Conservation (phyloP, 2,329 filamentous ascomycete species). For the Ceratocystis lukuohia region DNA sequence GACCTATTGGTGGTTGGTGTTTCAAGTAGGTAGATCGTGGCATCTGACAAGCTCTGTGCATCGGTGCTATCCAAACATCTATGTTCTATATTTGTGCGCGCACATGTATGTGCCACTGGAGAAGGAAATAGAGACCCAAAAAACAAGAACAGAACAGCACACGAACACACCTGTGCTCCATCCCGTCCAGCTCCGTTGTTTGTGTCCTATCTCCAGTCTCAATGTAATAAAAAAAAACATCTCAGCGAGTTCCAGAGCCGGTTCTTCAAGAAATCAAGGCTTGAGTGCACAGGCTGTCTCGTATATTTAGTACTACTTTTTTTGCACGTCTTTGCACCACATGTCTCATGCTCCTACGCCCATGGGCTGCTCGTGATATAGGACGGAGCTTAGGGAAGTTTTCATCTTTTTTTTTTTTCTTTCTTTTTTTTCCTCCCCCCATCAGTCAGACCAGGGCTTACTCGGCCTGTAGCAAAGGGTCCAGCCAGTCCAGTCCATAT, state of each 20-base stretch:
- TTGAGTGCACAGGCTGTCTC: background rate
- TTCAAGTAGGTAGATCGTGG: conserved; percentile 1
- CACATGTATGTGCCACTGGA: background rate
- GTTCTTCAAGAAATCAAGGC: no score
- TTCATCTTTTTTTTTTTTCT: no score
- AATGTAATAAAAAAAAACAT: no score
- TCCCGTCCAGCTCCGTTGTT: background rate
- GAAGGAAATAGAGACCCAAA: no score
- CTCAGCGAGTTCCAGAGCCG: no score
- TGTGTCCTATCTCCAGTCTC: no score
- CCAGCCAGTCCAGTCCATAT: no score
- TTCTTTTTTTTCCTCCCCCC: no score
- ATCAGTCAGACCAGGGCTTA: no score
- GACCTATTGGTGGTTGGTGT: background rate
- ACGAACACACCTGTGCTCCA: background rate
- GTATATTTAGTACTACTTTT: background rate
- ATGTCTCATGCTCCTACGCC: background rate
- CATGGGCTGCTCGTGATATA: background rate
- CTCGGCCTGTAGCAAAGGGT: no score
- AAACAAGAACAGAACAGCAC: no score
- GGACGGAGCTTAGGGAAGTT: background rate
- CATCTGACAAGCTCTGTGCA: conserved; percentile 2
- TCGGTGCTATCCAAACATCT: background rate
- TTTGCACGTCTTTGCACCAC: background rate
- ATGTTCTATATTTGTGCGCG: background rate